These are phyloP conservation scores for Asterionellopsis glacialis DNA, from an alignment of 108 stramenopile genomes.

Conservation along the genomic window DNA sequence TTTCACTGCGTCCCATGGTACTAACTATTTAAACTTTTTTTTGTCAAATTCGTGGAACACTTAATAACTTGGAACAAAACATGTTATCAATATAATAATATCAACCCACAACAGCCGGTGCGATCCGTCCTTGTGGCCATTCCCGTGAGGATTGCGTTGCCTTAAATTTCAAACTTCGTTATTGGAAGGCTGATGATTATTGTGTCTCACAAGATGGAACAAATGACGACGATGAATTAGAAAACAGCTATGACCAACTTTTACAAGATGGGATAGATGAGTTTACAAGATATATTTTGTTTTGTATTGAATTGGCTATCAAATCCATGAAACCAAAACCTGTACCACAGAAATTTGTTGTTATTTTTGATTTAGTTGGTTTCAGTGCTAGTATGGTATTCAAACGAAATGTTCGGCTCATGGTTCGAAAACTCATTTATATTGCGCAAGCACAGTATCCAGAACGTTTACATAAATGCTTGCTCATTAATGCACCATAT, in stretches of 20 bases:
- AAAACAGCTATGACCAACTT: neutral
- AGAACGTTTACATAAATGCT: constrained; percentile 17
- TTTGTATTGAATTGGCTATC: constrained; percentile 21
- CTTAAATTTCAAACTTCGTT: constrained; percentile 18
- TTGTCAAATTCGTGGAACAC: too few relatives aligned
- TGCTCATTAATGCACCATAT: constrained; percentile 18
- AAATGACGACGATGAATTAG: neutral
- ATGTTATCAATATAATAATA: neutral
- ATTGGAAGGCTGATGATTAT: constrained; percentile 17
- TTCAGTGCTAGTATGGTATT: constrained; percentile 11
- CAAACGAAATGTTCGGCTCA: constrained; percentile 16
- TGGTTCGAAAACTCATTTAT: constrained; percentile 24
- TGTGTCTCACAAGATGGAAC: neutral
- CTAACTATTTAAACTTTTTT: too few relatives aligned
- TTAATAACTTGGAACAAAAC: constrained; percentile 4
- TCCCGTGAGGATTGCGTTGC: constrained; percentile 12
- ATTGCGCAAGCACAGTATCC: constrained; percentile 26
- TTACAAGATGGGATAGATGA: constrained; percentile 17
- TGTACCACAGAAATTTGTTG: constrained; percentile 14
- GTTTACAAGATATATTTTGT: constrained; percentile 18
- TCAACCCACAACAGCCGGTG: constrained; percentile 5
- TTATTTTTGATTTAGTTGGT: constrained; percentile 23
- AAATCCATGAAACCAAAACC: constrained; percentile 14
- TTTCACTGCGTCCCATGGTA: too few relatives aligned
- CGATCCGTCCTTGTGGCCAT: constrained; percentile 18